A percentile compares a stretch with the other conserved stretches of the same genome.
Evolutionary conservation across 768 basidiomycete species (phyloP).

Genomic region (Auricularia sp.): DNA sequence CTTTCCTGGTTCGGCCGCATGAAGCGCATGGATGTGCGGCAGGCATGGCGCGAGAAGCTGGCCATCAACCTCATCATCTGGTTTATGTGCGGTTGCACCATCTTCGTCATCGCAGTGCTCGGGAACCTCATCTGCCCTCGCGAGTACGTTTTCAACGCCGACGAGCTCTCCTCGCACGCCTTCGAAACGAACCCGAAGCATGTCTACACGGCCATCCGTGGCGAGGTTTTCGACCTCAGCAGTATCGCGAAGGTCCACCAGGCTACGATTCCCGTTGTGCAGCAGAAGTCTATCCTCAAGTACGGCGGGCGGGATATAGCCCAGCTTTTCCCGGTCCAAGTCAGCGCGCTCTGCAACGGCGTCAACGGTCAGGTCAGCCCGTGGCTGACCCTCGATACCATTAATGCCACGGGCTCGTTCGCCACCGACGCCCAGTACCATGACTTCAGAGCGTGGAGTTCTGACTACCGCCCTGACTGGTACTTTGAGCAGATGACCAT

Average conservation of each 20-base stretch:
- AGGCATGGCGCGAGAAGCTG: slow-evolving; percentile 97
- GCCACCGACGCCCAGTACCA: slow-evolving; percentile 69
- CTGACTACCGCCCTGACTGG: slow-evolving; percentile 94
- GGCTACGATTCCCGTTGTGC: slow-evolving; percentile 61
- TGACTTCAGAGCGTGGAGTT: slow-evolving; percentile 85
- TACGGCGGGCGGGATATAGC: slow-evolving; percentile 75
- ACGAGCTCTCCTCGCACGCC: slow-evolving; percentile 70
- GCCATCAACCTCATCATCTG: slow-evolving; percentile 93
- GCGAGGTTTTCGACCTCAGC: slow-evolving; percentile 89
- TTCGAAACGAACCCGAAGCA: slow-evolving; percentile 52
- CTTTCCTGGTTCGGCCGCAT: slow-evolving; percentile 72
- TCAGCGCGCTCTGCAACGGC: slow-evolving; percentile 88
- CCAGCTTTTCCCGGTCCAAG: slow-evolving; percentile 89
- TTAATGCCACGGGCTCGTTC: slow-evolving; percentile 58
- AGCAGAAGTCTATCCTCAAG: slow-evolving; percentile 60
- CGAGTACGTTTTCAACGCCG: slow-evolving; percentile 76
- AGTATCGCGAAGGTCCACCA: slow-evolving; percentile 55
- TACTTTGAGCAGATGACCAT: slow-evolving; percentile 90
- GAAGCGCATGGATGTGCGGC: slow-evolving; percentile 88
- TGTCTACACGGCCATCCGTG: slow-evolving; percentile 74
- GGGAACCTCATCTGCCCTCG: slow-evolving; percentile 88
- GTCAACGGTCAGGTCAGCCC: slow-evolving; percentile 70
- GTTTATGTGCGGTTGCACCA: slow-evolving; percentile 78
- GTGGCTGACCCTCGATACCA: slow-evolving; percentile 66
- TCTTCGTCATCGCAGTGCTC: slow-evolving; percentile 88